phyloP scores from a whole-genome alignment of 441 rosid genomes.

The Francoa sonchifolia region DNA sequence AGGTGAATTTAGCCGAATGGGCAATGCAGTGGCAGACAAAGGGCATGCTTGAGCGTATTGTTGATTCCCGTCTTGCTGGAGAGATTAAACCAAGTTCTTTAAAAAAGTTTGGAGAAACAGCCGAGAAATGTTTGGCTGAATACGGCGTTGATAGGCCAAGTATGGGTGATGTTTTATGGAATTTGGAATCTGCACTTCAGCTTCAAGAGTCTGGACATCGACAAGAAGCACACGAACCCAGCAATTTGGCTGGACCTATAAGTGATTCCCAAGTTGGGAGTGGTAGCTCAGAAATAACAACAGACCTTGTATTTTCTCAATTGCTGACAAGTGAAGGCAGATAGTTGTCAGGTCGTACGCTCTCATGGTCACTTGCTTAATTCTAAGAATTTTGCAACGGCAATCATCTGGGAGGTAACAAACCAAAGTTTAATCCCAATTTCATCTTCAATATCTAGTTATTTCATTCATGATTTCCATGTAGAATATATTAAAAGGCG shows the following conservation, averaged over 20 bases:
- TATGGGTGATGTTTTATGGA: constrained; percentile 90
- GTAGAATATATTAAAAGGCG: no score
- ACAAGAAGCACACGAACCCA: constrained; percentile 21
- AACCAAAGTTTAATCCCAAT: no score
- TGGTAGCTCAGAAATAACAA: constrained; percentile 40
- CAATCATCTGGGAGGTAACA: no score
- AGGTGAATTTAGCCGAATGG: constrained; percentile 43
- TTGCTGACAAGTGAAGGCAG: constrained; percentile 69
- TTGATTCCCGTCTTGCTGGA: constrained; percentile 48
- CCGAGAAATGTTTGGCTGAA: constrained; percentile 85
- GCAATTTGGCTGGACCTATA: constrained; percentile 7
- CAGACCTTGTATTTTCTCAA: constrained; percentile 69
- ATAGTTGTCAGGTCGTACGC: no score
- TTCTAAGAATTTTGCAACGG: no score
- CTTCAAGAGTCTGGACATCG: constrained; percentile 51
- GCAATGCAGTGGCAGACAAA: constrained; percentile 84
- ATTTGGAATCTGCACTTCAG: constrained; percentile 59
- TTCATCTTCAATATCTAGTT: no score
- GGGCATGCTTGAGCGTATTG: constrained; percentile 53
- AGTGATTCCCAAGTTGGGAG: constrained; percentile 19
- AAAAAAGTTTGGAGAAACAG: constrained; percentile 77
- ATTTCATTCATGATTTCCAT: no score
- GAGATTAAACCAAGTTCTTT: constrained; percentile 50
- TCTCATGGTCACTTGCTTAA: no score
- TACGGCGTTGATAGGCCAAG: constrained; percentile 84